phyloP scores from a whole-genome alignment of 768 basidiomycete species.

The Boletus reticuloceps region DNA sequence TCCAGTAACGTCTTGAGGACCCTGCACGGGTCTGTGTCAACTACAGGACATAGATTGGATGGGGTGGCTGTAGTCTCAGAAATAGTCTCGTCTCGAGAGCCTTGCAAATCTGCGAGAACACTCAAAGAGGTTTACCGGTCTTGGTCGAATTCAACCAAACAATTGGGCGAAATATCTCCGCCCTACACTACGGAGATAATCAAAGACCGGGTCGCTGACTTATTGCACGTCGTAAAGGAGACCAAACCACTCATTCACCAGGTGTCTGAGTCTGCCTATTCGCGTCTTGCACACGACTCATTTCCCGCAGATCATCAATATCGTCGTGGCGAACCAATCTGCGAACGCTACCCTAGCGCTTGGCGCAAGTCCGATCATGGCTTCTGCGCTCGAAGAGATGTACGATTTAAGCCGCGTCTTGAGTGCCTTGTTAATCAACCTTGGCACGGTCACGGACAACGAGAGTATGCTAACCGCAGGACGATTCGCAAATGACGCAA shows the following conservation, averaged over 20 bases:
- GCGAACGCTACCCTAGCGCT: slow-evolving; percentile 88
- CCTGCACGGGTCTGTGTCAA: slow-evolving; percentile 66
- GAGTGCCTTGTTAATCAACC: slow-evolving; percentile 78
- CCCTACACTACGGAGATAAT: slow-evolving; percentile 36
- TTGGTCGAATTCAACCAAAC: slow-evolving; percentile 13
- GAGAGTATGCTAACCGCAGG: slow-evolving; percentile 79
- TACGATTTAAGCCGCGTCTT: slow-evolving; percentile 66
- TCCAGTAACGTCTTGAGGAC: slow-evolving; percentile 71
- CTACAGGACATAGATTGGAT: slow-evolving; percentile 56
- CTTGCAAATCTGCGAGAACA: slow-evolving; percentile 46
- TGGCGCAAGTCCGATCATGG: slow-evolving; percentile 93
- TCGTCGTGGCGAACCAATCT: slow-evolving; percentile 84
- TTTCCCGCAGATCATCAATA: slow-evolving; percentile 74
- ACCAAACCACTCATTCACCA: slow-evolving; percentile 79
- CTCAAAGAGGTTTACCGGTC: slow-evolving; percentile 41
- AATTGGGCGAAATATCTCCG: neutral
- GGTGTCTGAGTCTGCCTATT: slow-evolving; percentile 32
- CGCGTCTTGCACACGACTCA: neutral
- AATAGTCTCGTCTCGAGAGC: slow-evolving; percentile 65
- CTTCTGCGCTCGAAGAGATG: slow-evolving; percentile 80
- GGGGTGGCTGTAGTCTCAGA: slow-evolving; percentile 91
- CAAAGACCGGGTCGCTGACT: slow-evolving; percentile 39
- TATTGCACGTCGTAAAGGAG: slow-evolving; percentile 52
- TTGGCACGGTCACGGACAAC: slow-evolving; percentile 73
- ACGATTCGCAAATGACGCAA: slow-evolving; percentile 59